Conservation (phyloP, 148 eudicot genomes). For the Chenopodium suecicum region DNA sequence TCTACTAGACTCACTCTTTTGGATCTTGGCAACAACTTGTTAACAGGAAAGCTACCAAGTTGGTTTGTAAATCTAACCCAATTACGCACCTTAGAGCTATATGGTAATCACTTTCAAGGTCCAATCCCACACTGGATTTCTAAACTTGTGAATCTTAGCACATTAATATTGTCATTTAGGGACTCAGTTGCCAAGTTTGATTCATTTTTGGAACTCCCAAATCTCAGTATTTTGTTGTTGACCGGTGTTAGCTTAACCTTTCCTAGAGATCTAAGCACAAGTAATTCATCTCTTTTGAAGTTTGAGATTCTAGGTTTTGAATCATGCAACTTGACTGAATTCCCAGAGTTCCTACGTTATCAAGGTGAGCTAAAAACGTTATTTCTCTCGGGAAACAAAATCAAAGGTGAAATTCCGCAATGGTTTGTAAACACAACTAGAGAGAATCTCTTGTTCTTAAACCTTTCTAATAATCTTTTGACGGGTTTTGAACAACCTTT, state of each 20-base stretch:
- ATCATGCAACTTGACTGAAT: conserved; percentile 14
- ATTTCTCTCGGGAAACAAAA: no score
- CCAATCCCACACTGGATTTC: background rate
- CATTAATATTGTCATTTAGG: background rate
- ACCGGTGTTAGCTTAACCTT: no score
- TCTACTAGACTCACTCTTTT: background rate
- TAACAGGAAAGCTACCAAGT: background rate
- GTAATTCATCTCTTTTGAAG: conserved; percentile 1
- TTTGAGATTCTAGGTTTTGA: background rate
- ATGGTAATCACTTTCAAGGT: background rate
- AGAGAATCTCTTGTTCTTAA: no score
- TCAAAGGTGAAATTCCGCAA: no score
- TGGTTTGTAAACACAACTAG: no score
- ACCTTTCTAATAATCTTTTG: no score
- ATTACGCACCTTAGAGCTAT: background rate
- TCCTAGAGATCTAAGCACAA: no score
- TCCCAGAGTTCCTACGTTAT: conserved; percentile 11
- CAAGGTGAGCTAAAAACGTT: no score
- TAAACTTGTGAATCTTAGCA: background rate
- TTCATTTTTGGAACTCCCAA: no score
- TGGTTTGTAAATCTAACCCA: conserved; percentile 13
- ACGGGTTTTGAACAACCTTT: no score
- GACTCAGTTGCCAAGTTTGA: background rate
- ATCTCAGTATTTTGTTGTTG: no score
- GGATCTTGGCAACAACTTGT: background rate